A percentile compares a stretch with the other conserved stretches of the same genome.
Evolutionary conservation across 2,329 filamentous ascomycete species (phyloP).

Genomic region (Nakataea oryzae): DNA sequence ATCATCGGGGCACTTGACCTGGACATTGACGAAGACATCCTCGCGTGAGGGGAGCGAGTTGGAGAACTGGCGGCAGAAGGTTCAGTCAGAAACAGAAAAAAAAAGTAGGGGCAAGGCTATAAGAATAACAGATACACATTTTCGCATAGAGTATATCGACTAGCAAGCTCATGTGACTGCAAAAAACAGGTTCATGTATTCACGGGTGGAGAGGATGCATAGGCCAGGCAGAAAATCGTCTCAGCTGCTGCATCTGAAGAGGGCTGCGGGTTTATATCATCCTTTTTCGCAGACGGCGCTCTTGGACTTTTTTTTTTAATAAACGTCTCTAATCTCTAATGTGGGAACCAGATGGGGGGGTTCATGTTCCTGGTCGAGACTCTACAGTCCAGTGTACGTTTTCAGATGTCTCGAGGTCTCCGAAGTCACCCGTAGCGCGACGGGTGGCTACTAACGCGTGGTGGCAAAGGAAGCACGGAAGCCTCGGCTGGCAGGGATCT

Average conservation of each 20-base stretch:
- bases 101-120: too few species aligned
- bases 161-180: background rate
- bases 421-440: background rate
- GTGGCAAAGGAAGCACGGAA: background rate
- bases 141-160: background rate
- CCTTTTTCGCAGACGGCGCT: too few species aligned
- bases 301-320: background rate
- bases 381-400: background rate
- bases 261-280: background rate
- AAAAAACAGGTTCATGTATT: background rate
- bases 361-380: too few species aligned
- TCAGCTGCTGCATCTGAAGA: too few species aligned
- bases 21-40: slow-evolving; percentile 82
- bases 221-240: too few species aligned
- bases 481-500: background rate
- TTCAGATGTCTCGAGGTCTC: background rate
- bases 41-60: slow-evolving; percentile 4
- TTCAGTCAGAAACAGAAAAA: background rate
- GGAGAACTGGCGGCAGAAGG: background rate
- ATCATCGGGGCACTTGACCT: slow-evolving; percentile 83
- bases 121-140: background rate
- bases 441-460: too few species aligned
- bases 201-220: too few species aligned
- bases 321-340: too few species aligned
- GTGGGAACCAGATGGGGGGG: too few species aligned